These are phyloP conservation scores for Boletus eberwhitei DNA, from an alignment of 768 basidiomycete species.

Conservation along the genomic window DNA sequence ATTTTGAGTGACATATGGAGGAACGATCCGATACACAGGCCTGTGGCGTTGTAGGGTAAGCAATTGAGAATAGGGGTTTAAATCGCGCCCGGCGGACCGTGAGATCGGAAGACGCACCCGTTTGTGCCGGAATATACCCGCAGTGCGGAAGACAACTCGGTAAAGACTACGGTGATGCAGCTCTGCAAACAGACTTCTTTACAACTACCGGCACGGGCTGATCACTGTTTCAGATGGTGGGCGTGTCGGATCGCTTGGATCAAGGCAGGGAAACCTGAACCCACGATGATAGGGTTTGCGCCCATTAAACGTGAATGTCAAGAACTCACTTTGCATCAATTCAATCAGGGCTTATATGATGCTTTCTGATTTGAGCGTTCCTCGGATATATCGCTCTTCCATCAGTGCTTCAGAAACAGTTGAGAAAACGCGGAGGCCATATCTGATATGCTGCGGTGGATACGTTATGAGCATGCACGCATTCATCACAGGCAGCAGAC, in stretches of 20 bases:
- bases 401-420: neutral
- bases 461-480: slow-evolving; percentile 1
- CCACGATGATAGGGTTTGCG: slow-evolving; percentile 7
- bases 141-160: neutral
- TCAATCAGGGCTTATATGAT: neutral
- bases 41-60: slow-evolving; percentile 2
- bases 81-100: neutral
- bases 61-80: neutral
- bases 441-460: neutral
- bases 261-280: neutral
- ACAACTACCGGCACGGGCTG: neutral
- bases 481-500: neutral
- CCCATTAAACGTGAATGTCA: slow-evolving; percentile 8
- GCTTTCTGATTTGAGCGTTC: neutral
- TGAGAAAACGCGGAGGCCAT: neutral
- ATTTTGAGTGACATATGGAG: neutral
- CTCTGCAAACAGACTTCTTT: neutral
- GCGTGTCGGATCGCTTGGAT: slow-evolving; percentile 1
- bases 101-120: neutral
- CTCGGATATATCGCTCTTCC: slow-evolving; percentile 11
- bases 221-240: neutral
- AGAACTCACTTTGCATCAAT: neutral
- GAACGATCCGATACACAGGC: neutral
- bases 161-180: neutral
- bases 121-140: neutral